Percentiles rank a stretch among this genome's conserved stretches.
Evolutionary conservation across 1,284 basidiomycete genomes (phyloP).

Genomic region (Cystobasidium sp.): DNA sequence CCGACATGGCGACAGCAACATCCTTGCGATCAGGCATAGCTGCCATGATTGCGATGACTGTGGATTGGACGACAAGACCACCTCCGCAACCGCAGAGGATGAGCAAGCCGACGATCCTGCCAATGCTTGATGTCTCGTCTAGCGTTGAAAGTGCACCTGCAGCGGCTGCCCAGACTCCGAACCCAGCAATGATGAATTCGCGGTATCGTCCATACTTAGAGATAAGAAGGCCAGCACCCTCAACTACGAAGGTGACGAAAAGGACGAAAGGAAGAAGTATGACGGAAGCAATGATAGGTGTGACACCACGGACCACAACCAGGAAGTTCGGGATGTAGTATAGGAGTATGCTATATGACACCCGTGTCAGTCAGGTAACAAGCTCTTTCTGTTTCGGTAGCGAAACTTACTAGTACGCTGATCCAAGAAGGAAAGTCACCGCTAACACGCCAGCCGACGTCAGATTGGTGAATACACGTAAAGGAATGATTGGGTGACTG

Average conservation of each 20-base stretch:
- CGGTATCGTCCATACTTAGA: slow-evolving; percentile 70
- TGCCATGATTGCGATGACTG: slow-evolving; percentile 71
- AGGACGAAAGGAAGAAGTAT: slow-evolving; percentile 70
- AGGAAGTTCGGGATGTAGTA: slow-evolving; percentile 73
- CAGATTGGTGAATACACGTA: slow-evolving; percentile 41
- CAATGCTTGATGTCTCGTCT: slow-evolving; percentile 61
- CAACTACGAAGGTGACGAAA: slow-evolving; percentile 54
- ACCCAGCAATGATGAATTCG: slow-evolving; percentile 69
- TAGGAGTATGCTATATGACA: slow-evolving; percentile 32
- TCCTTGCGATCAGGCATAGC: slow-evolving; percentile 66
- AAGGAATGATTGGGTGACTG: slow-evolving; percentile 62
- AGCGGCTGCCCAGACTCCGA: slow-evolving; percentile 69
- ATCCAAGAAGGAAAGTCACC: slow-evolving; percentile 66
- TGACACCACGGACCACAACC: slow-evolving; percentile 70
- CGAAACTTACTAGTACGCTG: slow-evolving; percentile 60
- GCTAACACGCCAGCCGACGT: slow-evolving; percentile 53
- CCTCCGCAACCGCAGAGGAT: slow-evolving; percentile 70
- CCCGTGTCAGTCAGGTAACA: not conserved
- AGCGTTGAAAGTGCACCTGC: slow-evolving; percentile 72
- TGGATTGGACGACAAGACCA: slow-evolving; percentile 62
- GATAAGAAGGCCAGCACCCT: slow-evolving; percentile 65
- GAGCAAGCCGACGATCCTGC: slow-evolving; percentile 69
- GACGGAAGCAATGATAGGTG: slow-evolving; percentile 67
- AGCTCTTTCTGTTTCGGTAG: too few species aligned
- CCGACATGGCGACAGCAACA: slow-evolving; percentile 72